Percentiles rank a stretch among this genome's conserved stretches.
Conservation (phyloP, 1,284 basidiomycete genomes). For the Polyporus tsugae region DNA sequence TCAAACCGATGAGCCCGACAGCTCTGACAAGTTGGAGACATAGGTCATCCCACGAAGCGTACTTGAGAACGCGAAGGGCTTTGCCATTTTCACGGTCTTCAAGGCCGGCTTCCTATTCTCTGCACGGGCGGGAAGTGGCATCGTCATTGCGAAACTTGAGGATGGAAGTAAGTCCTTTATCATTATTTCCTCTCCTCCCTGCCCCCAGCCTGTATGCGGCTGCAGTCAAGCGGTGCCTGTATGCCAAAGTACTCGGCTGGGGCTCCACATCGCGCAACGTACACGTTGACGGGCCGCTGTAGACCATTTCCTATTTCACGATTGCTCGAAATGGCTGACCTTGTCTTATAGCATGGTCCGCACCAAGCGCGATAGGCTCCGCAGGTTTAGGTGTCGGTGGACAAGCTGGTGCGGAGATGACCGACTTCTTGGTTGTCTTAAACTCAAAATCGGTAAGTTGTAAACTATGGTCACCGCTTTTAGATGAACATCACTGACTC, state of each 20-base stretch:
- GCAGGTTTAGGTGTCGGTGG: slow-evolving; percentile 92
- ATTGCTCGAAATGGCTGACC: slow-evolving; percentile 11
- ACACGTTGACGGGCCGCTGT: neutral
- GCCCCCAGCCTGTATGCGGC: slow-evolving; percentile 10
- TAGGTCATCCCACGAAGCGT: slow-evolving; percentile 73
- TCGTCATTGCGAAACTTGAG: slow-evolving; percentile 89
- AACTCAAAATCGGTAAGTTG: slow-evolving; percentile 78
- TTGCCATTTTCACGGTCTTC: slow-evolving; percentile 84
- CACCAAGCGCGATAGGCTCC: slow-evolving; percentile 95
- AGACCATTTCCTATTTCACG: neutral
- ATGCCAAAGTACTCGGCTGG: neutral
- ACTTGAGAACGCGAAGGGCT: slow-evolving; percentile 82
- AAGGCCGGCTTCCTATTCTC: slow-evolving; percentile 84
- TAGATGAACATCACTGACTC: slow-evolving; percentile 28
- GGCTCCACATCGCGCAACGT: neutral
- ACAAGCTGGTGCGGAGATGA: slow-evolving; percentile 88
- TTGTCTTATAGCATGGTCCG: slow-evolving; percentile 79
- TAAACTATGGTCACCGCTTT: slow-evolving; percentile 28
- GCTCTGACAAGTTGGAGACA: neutral
- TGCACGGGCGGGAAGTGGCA: slow-evolving; percentile 85
- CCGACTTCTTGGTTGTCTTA: slow-evolving; percentile 94
- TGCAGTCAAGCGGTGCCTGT: neutral
- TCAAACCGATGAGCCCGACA: slow-evolving; percentile 9
- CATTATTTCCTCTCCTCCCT: neutral
- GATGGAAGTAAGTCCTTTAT: slow-evolving; percentile 76